These are phyloP conservation scores for Heritiera littoralis DNA, from an alignment of 345 rosid species.

Conservation along the genomic window DNA sequence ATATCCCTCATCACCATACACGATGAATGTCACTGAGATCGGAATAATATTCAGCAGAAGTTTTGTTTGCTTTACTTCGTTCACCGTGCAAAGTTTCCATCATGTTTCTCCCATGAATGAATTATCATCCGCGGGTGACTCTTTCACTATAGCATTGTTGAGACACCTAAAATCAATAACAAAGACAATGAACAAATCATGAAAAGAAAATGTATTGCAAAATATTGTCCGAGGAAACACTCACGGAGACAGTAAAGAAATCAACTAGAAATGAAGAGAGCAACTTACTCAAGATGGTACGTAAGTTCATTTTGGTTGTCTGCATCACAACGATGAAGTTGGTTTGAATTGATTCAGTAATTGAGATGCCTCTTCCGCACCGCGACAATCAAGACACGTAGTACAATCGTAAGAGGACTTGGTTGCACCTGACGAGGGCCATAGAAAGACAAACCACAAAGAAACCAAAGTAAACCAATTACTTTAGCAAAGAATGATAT, in stretches of 20 bases:
- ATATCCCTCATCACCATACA: too few species aligned
- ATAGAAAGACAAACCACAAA: not conserved
- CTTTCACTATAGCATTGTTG: conserved; percentile 1
- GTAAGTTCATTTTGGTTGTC: not conserved
- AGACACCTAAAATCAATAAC: too few species aligned
- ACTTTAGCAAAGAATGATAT: not conserved
- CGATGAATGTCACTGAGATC: too few species aligned
- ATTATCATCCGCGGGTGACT: not conserved
- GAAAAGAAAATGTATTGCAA: too few species aligned
- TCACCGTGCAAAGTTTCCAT: not conserved
- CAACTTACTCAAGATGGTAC: not conserved
- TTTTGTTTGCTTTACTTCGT: conserved; percentile 12
- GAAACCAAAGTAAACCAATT: not conserved
- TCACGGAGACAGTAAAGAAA: not conserved
- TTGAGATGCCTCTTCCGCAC: not conserved
- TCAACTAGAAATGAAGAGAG: not conserved
- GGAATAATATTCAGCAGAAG: not conserved
- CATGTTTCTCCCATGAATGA: not conserved
- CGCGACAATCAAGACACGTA: not conserved
- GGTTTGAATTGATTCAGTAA: not conserved
- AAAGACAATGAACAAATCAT: too few species aligned
- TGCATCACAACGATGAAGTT: not conserved
- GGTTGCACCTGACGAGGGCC: not conserved
- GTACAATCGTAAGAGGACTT: not conserved
- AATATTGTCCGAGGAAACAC: not conserved